Base-by-base conservation (phyloP, 176 grass and related monocot species). In the Phoenix roebelenii region DNA sequence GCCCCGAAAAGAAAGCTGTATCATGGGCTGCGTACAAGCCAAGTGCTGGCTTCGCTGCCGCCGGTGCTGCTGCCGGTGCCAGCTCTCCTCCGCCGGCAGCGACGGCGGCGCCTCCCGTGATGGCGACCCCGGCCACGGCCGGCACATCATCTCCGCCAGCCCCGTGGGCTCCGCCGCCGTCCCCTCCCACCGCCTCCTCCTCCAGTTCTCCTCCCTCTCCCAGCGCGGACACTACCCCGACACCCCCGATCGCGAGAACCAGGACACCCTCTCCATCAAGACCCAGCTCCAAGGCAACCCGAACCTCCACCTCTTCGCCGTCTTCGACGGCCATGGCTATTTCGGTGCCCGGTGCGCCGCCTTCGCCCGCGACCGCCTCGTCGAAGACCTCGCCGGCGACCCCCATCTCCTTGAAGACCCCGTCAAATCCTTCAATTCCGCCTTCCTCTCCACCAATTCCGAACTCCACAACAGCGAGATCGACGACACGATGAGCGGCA, bases 401-500 rank as follows among this genome's bases (percentile, higher is more conserved):
- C 48, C 18, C 49, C 17, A 15, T 15, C 79, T 97, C n/a, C 39
- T 35, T 32, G 53, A 58, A 4, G 72, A 85, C 72, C 92, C 87
- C n/a, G 58, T 44, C 15, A 67, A 59, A 9, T 74, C 84, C 52
- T 97, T 81, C 66, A 59, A 70, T 3, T 74, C 54, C 16, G 84
- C 93, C 18, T 72, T 97, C 70, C 15, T 66, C 3, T 57, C 74
- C 22, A 73, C 75, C 55, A 97, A 97, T 74, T 59, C 55, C 52
- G 87, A 85, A 76, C 83, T 98, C 49, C 93, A 85, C 65, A 74
- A 76, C 5, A 81, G 74, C 68, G 79, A 25, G 58, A 83, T 98
- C 29, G 87, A 98, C 61, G 84, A 98, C 65, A 83, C 79, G 58
- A 98, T 89, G 93, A 98, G 93, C 65, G 93, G 93, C 39, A 98